Evolutionary conservation across 768 basidiomycete genomes (phyloP).

Genomic region (Chlorophyllum brunneum): DNA sequence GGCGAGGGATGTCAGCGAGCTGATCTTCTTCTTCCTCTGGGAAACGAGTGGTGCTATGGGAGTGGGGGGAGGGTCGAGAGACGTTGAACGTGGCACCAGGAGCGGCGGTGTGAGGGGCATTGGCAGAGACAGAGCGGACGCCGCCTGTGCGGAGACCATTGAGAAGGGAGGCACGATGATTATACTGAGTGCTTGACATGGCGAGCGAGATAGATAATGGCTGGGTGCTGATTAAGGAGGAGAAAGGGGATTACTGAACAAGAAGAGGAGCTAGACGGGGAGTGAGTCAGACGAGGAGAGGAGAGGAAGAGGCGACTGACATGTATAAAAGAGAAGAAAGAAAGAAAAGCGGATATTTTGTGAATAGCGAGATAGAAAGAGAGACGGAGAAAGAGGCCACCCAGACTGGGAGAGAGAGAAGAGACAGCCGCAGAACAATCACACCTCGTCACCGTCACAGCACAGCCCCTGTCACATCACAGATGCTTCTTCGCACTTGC

Average conservation of each 20-base stretch:
- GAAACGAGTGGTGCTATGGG: conserved; percentile 32
- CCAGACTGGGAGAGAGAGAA: conserved; percentile 29
- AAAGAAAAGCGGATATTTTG: conserved; percentile 18
- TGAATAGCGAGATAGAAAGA: conserved; percentile 24
- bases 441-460: conserved; percentile 9
- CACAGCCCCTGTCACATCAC: conserved; percentile 31
- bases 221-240: conserved; percentile 18
- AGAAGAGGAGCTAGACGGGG: conserved; percentile 19
- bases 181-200: conserved; percentile 42
- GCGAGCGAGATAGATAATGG: conserved; percentile 29
- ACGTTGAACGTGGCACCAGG: conserved; percentile 61
- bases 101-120: conserved; percentile 66
- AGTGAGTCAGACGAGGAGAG: conserved; percentile 17
- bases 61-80: conserved; percentile 47
- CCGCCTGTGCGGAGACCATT: conserved; percentile 87
- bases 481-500: conserved; percentile 86
- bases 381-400: conserved; percentile 25
- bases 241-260: conserved; percentile 33
- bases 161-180: conserved; percentile 79
- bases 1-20: conserved; percentile 53
- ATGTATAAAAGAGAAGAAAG: conserved; percentile 20
- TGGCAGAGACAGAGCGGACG: conserved; percentile 68
- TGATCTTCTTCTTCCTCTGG: conserved; percentile 60
- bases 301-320: conserved; percentile 19
- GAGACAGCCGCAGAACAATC: conserved; percentile 23